Conservation (phyloP, 495 filamentous ascomycete genomes). For the Friedmanniomyces simplex region DNA sequence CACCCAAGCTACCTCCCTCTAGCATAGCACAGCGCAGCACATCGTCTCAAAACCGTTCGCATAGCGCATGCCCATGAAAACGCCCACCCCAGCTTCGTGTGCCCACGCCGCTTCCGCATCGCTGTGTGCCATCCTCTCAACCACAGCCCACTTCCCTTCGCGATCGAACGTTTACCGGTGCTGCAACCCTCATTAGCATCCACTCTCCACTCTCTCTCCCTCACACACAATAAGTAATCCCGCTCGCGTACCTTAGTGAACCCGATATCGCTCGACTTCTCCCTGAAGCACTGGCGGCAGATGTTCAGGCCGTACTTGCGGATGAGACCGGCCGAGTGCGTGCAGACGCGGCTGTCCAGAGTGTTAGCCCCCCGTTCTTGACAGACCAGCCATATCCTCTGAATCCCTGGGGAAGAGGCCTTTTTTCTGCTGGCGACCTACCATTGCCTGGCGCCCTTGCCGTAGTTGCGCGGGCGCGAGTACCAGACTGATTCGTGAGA, state of each 20-base stretch:
- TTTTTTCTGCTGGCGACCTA: no score
- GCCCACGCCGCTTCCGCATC: neutral
- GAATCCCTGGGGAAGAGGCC: no score
- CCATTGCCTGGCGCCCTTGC: constrained; percentile 89
- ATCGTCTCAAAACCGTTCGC: neutral
- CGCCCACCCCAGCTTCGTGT: neutral
- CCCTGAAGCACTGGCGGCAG: constrained; percentile 99
- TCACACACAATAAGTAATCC: neutral
- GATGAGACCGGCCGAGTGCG: constrained; percentile 89
- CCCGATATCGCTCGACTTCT: constrained; percentile 92
- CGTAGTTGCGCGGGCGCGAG: constrained; percentile 91
- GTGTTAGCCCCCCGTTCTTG: neutral
- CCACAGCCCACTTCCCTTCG: neutral
- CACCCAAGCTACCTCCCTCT: neutral
- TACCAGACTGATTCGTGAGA: constrained; percentile 99
- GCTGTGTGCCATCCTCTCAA: neutral
- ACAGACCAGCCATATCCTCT: constrained; percentile 24
- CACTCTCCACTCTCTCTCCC: neutral
- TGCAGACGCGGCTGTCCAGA: constrained; percentile 76
- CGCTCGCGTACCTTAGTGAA: constrained; percentile 76
- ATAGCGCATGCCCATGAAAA: neutral
- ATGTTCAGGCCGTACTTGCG: constrained; percentile 99
- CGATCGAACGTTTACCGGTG: neutral
- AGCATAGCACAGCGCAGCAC: neutral
- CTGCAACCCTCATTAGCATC: neutral